Base-by-base conservation (phyloP, 108 stramenopile genomes). In the Conticribra guillardii region DNA sequence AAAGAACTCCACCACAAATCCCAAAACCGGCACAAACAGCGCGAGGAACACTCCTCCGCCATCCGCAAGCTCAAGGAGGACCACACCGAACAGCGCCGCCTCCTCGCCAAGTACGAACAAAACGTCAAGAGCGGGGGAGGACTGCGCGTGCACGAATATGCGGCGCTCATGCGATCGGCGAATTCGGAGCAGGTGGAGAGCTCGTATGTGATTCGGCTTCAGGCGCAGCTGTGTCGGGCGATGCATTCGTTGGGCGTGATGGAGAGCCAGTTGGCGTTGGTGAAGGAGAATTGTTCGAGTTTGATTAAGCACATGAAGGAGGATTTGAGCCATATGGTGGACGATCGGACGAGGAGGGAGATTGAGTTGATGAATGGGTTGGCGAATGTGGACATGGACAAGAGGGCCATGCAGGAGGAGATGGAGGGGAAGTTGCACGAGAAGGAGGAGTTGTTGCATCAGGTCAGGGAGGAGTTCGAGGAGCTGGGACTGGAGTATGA, bases 171-270 rank as follows among this genome's bases (percentile, higher is more conserved):
- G 78, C 17, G 65, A 18, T 32, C 58, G 0, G 78, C 78, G 37
- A 74, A 73, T 55, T 32, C 52, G 37, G 60, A 48, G 8, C 31
- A 34, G 3, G 69, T 71, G 28, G 87, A 91, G 54, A 78, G 80
- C 14, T 76, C 79, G 32, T 87, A 88, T 55, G 88, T 93, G 8
- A 65, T 88, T 23, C 76, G 87, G 47, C 85, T 93, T 64, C 92
- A 93, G 79, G 86, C 92, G 9, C 89, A 93, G 70, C 56, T 93
- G 44, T 90, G 89, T 71, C 80, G 88, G 58, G 87, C 86, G 8
- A 93, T 93, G 92, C 92, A 93, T 67, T 73, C 76, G 31, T 83
- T 90, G 75, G 89, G 89, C 2, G 87, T 90, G 21, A 60, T 90
- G 79, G 92, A 93, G 59, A 87, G 86, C 72, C 89, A 93, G 64